Base-by-base conservation (phyloP, 176 grass and related monocot species). In the Bothriochloa decipiens region DNA sequence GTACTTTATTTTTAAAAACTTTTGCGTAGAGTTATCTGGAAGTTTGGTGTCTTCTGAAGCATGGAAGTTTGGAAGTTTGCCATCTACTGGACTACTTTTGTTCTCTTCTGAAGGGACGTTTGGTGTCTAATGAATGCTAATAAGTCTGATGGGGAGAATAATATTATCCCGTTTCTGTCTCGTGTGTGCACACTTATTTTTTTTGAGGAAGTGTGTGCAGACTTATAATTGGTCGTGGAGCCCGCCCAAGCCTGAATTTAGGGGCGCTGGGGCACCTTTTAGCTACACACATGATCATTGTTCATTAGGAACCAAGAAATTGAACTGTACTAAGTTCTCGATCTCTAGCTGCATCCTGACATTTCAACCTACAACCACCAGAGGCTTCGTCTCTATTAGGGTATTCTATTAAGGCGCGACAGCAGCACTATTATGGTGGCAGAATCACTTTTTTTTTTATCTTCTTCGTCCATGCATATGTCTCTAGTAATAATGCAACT, bases 231-330 rank as follows among this genome's bases (percentile, higher is more conserved):
- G 40, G 27, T 39, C 16, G 36, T 86, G 84, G 83, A 83, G 74
- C 79, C 86, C 74, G 65, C 66, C 79, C 66, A 62, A 62, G 46
- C 83, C 88, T 82, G 73, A 83, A 78, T 83, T 79, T 46, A 17
- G 47, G 88, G 78, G 55, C 32, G 12, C 32, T 25, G 35, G 25
- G 65, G 4, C 46, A 55, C 32, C 46, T 33, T n/a, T 81, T 23
- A 81, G 12, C 18, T 15, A 7, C 6, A 53, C 6, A 53, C 32
- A 37, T 9, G 29, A 52, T 52, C 20, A 68, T 42, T 36, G 29
- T 49, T 46, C 65, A 62, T 68, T 28, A 37, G 80, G 23, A 74
- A 27, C 57, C 33, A 76, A 82, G 47, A 68, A 47, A 55, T 20
- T 8, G 52, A 55, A 86, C 58, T 71, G 78, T 50, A 61, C 70